These are phyloP conservation scores for Rhodotorula sphaerocarpa DNA, from an alignment of 768 basidiomycete genomes.

Conservation along the genomic window DNA sequence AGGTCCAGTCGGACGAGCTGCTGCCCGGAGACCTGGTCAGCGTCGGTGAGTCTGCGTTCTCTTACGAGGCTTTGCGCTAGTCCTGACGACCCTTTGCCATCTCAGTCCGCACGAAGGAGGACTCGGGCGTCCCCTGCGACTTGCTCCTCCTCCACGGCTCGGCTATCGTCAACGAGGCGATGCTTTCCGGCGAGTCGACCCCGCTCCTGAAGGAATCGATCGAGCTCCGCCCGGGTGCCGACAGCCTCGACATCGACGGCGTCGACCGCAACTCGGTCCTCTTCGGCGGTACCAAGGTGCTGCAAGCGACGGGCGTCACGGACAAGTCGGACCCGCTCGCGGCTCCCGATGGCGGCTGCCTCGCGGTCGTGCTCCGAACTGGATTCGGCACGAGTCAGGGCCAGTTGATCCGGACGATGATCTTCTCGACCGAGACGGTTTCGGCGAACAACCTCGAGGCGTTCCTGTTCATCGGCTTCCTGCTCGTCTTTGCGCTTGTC, in stretches of 20 bases:
- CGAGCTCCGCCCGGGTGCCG: constrained; percentile 65
- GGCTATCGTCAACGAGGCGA: constrained; percentile 96
- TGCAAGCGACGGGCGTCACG: constrained; percentile 59
- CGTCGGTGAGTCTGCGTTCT: constrained; percentile 53
- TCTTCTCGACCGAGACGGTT: constrained; percentile 93
- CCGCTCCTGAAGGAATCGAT: constrained; percentile 93
- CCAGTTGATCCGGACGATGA: constrained; percentile 95
- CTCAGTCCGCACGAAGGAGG: constrained; percentile 51
- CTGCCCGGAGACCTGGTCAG: constrained; percentile 85
- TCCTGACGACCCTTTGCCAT: too few species aligned
- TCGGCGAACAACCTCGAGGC: constrained; percentile 92
- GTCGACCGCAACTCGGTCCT: constrained; percentile 78
- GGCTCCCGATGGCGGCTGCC: constrained; percentile 81
- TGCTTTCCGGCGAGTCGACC: constrained; percentile 97
- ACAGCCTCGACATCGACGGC: constrained; percentile 74
- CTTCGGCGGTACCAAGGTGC: constrained; percentile 93
- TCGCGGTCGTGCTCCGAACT: constrained; percentile 84
- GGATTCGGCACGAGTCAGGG: constrained; percentile 98
- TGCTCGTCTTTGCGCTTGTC: constrained; percentile 93
- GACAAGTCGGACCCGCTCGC: constrained; percentile 37
- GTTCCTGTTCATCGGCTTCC: constrained; percentile 95
- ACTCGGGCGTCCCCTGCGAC: constrained; percentile 87
- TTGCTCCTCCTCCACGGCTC: constrained; percentile 85
- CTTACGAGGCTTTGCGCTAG: neutral
- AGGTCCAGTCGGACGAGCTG: constrained; percentile 73